These are phyloP conservation scores for Phaeosphaeria sp. DNA, from an alignment of 2,329 filamentous ascomycete genomes.

Conservation along the genomic window DNA sequence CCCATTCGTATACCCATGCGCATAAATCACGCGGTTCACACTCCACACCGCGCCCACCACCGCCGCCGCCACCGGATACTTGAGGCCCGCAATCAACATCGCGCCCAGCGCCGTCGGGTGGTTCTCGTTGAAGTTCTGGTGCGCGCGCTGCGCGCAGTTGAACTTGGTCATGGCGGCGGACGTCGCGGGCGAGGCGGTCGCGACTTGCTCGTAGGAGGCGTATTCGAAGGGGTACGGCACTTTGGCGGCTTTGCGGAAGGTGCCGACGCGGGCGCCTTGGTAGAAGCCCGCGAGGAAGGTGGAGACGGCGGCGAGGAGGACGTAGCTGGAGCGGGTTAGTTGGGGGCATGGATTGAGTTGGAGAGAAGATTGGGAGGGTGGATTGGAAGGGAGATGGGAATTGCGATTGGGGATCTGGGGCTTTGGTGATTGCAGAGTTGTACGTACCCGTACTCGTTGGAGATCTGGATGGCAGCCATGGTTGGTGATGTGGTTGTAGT, in stretches of 20 bases:
- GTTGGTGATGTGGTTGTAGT: conserved; percentile 2
- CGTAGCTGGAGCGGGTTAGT: conserved; percentile 54
- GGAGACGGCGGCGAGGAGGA: conserved; percentile 63
- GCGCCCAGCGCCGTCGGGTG: conserved; percentile 58
- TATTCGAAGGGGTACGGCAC: conserved; percentile 66
- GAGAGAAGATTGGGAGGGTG: conserved; percentile 9
- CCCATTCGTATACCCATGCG: conserved; percentile 53
- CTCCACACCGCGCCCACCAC: conserved; percentile 59
- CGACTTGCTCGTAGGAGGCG: conserved; percentile 63
- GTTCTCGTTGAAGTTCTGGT: conserved; percentile 68
- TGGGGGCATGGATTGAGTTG: too few relatives aligned
- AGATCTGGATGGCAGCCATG: conserved; percentile 36
- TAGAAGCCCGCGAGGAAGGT: conserved; percentile 59
- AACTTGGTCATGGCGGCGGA: conserved; percentile 55
- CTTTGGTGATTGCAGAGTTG: too few relatives aligned
- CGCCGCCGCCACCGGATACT: conserved; percentile 58
- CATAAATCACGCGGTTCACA: conserved; percentile 58
- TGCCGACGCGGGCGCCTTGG: conserved; percentile 57
- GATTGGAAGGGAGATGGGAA: neutral
- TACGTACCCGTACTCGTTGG: conserved; percentile 21
- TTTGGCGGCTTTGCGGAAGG: conserved; percentile 59
- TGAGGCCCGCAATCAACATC: conserved; percentile 62
- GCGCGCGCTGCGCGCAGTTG: conserved; percentile 53
- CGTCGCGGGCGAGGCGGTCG: conserved; percentile 44
- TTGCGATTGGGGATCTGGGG: conserved; percentile 1